Percentiles rank a stretch among this genome's conserved stretches.
Evolutionary conservation across 192 early-diverging fungal genomes (phyloP).

Genomic region (Linnemannia zychae): DNA sequence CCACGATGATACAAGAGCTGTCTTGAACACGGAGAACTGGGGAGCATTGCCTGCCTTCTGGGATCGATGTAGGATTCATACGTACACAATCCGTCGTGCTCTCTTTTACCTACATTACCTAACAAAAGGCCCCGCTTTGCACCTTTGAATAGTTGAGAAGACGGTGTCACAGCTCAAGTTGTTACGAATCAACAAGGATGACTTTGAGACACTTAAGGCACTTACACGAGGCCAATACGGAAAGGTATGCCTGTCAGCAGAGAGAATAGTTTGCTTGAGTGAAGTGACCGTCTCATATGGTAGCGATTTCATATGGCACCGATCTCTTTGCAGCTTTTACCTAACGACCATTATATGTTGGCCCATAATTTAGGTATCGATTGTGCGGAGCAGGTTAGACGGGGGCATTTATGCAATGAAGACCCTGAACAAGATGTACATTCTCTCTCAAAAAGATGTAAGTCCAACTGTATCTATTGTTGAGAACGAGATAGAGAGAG

Average conservation of each 20-base stretch:
- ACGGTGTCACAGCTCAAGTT: slow-evolving; percentile 52
- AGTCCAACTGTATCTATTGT: slow-evolving; percentile 78
- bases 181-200: slow-evolving; percentile 75
- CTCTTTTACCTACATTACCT: neutral
- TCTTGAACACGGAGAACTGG: slow-evolving; percentile 49
- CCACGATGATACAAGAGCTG: slow-evolving; percentile 48
- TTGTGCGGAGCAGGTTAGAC: slow-evolving; percentile 80
- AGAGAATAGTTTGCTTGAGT: neutral
- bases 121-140: neutral
- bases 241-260: slow-evolving; percentile 51
- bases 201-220: slow-evolving; percentile 83
- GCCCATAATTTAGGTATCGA: slow-evolving; percentile 71
- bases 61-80: slow-evolving; percentile 36
- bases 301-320: no score
- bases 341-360: no score
- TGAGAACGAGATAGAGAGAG: no score
- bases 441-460: slow-evolving; percentile 81
- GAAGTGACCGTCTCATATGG: no score
- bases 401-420: slow-evolving; percentile 89
- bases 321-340: no score
- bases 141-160: slow-evolving; percentile 37
- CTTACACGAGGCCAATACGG: slow-evolving; percentile 83
- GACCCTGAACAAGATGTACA: slow-evolving; percentile 78
- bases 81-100: neutral
- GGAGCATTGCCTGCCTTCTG: slow-evolving; percentile 51